Percentiles rank a stretch among this genome's conserved stretches.
Conservation (phyloP, 805 yeast genomes). For the Tetrapisispora taiwanensis region DNA sequence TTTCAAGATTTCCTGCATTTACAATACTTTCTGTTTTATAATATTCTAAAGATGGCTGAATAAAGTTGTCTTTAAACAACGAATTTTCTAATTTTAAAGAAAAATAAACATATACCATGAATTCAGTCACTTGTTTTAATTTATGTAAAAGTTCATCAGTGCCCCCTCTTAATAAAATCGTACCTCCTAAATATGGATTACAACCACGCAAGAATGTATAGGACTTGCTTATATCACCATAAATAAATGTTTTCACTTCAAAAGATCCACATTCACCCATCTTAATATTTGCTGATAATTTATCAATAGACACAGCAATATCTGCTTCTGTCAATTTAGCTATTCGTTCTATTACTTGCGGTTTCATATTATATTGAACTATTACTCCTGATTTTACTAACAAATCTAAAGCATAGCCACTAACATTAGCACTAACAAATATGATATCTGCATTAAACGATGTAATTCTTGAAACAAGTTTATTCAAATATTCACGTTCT, state of each 20-base stretch:
- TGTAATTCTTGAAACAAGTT: constrained; percentile 66
- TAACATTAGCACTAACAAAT: constrained; percentile 66
- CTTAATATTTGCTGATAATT: constrained; percentile 57
- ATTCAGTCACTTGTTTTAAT: constrained; percentile 69
- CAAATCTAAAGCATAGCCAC: constrained; percentile 69
- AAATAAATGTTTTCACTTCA: constrained; percentile 58
- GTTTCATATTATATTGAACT: constrained; percentile 72
- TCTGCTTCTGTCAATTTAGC: constrained; percentile 76
- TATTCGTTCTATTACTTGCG: constrained; percentile 68
- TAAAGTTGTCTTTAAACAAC: constrained; percentile 59
- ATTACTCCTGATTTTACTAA: constrained; percentile 68
- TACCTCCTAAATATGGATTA: constrained; percentile 63
- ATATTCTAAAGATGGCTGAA: constrained; percentile 36
- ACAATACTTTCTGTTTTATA: constrained; percentile 21
- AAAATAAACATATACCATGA: constrained; percentile 68
- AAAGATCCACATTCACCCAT: constrained; percentile 69
- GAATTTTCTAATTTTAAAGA: constrained; percentile 74
- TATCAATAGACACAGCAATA: constrained; percentile 77
- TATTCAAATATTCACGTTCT: constrained; percentile 73
- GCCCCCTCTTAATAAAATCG: constrained; percentile 79
- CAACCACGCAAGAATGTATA: constrained; percentile 76
- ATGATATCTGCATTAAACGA: constrained; percentile 72
- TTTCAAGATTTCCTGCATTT: constrained; percentile 9
- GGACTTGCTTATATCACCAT: constrained; percentile 49
- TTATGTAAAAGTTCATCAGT: constrained; percentile 48